Evolutionary conservation across 768 basidiomycete species (phyloP), one percentile per base, ranked within the genome.

Genomic region (Termitomyces sp.): DNA sequence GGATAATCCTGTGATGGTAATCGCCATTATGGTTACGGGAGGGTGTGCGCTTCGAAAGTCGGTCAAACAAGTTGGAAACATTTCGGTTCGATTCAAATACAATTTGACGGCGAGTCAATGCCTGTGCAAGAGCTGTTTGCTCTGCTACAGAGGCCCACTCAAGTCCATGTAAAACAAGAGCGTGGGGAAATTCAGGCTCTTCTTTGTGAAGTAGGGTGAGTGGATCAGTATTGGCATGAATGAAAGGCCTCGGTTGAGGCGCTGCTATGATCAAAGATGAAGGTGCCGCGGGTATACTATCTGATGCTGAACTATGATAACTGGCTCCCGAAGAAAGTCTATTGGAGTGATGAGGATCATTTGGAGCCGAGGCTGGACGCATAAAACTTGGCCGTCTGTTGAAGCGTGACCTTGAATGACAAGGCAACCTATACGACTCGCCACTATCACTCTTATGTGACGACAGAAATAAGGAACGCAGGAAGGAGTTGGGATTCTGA

Each of bases 151-250:
- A 73, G 1, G 83, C 77, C 63, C 84, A 69, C 64, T 91, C 89
- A n/a, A 92, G 75, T 0, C 87, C 86, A 3, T 87, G 81, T 7
- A 89, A 66, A 3, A 91, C 85, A 3, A 91, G 69, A 3, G 81
- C 88, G 49, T 75, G 73, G 1, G 89, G 86, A 71, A 75, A 63
- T 56, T 76, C 63, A 21, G 71, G 60, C 19, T 54, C 49, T 49
- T 53, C 41, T 19, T 33, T 54, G 5, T 33, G 56, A 10, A 58
- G 61, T 23, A 62, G 33, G 30, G 69, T 62, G 23, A 70, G 63
- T 35, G 74, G 68, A 56, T 75, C 71, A 28, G 73, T 71, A 55
- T 71, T 68, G 42, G 74, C 64, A 61, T 75, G 75, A 3, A 47
- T 56, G 59, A 44, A 62, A 49, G 43, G 67, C 52, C 59, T 61